Base-by-base conservation (phyloP, 805 yeast genomes). In the Peterozyma xylosa region DNA sequence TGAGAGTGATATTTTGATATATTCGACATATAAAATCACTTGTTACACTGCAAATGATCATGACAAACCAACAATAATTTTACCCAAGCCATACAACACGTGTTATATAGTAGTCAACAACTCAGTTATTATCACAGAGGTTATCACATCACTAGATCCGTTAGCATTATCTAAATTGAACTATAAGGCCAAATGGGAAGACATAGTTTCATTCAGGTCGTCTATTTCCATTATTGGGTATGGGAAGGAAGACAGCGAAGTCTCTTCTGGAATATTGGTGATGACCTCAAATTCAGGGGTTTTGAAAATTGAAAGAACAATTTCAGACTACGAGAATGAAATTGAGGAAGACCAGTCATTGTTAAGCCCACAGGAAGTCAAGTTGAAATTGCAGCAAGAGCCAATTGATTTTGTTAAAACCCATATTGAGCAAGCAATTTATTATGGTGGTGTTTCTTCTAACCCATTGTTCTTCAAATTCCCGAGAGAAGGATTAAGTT, bases 401-500 rank as follows among this genome's bases (percentile, higher is more conserved):
- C 42, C 53, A n/a, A 45, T 45, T 42, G 13, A 37, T 3, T 69
- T 80, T 39, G 67, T 86, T 32, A 82, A 81, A 55, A 75, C 87
- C 0, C 90, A 82, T 52, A 76, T 91, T 17, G 93, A 84, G 51
- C 97, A 90, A 60, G 96, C 90, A 0, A 76, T 90, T 1, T 83
- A 81, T 53, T 85, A 77, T 49, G 51, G 62, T 5, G 53, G 55
- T 2, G 27, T 37, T 5, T 9, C 15, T 10, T 54, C 59, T 15
- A 75, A 68, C 46, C 80, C 82, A 6, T 56, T 80, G 15, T 68
- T 69, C 18, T 76, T 80, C 49, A 67, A 60, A 33, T 33, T 48
- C 11, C 45, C 41, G 5, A 40, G 57, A 2, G 61, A 76, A 3
- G 69, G 70, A 9, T 61, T 78, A 45, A 71, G 71, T 29, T 47